Evolutionary conservation across 169 alveolate genomes (phyloP).

Genomic region (Besnoitia besnoiti): DNA sequence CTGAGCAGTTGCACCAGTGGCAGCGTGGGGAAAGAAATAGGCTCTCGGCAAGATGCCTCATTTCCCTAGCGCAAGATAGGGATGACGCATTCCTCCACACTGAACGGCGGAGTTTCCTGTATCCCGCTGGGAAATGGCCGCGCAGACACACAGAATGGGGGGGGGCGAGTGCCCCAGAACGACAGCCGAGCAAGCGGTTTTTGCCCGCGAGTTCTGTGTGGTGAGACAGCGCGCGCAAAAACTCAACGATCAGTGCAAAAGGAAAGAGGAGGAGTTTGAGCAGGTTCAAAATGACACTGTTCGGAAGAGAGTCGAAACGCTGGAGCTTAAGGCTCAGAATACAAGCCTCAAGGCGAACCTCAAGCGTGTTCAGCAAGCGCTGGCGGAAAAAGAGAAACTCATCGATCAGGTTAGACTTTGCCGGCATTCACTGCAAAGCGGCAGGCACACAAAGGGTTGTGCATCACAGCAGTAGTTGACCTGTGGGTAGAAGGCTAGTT

Average conservation of each 20-base stretch:
- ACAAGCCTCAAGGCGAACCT: conserved; percentile 75
- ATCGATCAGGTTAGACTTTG: conserved; percentile 66
- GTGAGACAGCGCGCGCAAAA: conserved; percentile 69
- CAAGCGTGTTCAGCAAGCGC: conserved; percentile 66
- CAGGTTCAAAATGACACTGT: conserved; percentile 86
- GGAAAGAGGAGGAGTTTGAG: conserved; percentile 84
- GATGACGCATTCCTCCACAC: too few relatives aligned
- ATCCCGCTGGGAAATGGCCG: too few relatives aligned
- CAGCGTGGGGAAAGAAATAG: too few relatives aligned
- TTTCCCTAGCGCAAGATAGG: too few relatives aligned
- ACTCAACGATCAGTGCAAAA: conserved; percentile 72
- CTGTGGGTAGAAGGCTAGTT: not conserved
- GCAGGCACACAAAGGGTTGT: not conserved
- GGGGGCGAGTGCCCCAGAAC: too few relatives aligned
- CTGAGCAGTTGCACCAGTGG: too few relatives aligned
- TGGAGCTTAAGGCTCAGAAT: conserved; percentile 82
- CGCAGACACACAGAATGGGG: too few relatives aligned
- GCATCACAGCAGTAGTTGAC: not conserved
- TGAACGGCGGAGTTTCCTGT: too few relatives aligned
- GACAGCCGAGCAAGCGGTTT: too few relatives aligned
- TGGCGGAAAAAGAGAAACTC: conserved; percentile 70
- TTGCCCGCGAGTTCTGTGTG: conserved; percentile 7
- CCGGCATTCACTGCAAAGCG: not conserved
- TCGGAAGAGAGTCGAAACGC: conserved; percentile 86
- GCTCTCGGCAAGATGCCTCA: too few relatives aligned